A percentile compares a stretch with the other conserved stretches of the same genome.
Conservation (phyloP, 2,329 filamentous ascomycete genomes). For the Aspergillus sp. region DNA sequence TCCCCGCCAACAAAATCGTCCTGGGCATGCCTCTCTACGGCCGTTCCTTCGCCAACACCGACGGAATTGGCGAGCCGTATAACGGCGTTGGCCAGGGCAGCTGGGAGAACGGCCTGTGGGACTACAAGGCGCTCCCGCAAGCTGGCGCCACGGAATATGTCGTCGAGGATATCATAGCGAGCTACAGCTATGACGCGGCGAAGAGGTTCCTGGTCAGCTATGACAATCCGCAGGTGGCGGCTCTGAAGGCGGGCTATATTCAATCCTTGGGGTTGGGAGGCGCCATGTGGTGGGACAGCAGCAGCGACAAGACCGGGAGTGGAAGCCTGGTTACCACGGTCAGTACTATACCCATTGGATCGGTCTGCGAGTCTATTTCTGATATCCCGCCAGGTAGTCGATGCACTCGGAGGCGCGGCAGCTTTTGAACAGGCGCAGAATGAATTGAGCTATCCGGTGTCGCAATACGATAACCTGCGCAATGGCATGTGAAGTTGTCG, state of each 20-base stretch:
- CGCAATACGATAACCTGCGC: not conserved
- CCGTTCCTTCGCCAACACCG: slow-evolving; percentile 75
- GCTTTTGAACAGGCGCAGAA: slow-evolving; percentile 1
- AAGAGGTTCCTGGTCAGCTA: slow-evolving; percentile 66
- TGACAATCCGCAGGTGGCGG: slow-evolving; percentile 67
- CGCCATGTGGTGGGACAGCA: slow-evolving; percentile 95
- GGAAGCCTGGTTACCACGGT: slow-evolving; percentile 66
- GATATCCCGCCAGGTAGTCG: not conserved
- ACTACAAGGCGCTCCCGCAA: slow-evolving; percentile 69
- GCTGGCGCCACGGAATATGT: slow-evolving; percentile 50
- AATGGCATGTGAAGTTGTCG: not conserved
- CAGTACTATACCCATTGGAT: slow-evolving; percentile 8
- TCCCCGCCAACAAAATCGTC: slow-evolving; percentile 71
- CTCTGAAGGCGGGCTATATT: slow-evolving; percentile 71
- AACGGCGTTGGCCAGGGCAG: slow-evolving; percentile 65
- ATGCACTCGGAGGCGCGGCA: not conserved
- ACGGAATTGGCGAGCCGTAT: slow-evolving; percentile 69
- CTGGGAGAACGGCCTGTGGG: slow-evolving; percentile 83
- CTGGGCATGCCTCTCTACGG: slow-evolving; percentile 92
- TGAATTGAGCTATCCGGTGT: not conserved
- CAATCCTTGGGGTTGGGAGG: slow-evolving; percentile 67
- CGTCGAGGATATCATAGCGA: not conserved
- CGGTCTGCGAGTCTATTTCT: not conserved
- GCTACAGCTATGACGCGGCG: slow-evolving; percentile 52
- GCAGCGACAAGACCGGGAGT: slow-evolving; percentile 65